These are phyloP conservation scores for Dothideomycetes sp. DNA, from an alignment of 2,329 filamentous ascomycete genomes.

Conservation along the genomic window DNA sequence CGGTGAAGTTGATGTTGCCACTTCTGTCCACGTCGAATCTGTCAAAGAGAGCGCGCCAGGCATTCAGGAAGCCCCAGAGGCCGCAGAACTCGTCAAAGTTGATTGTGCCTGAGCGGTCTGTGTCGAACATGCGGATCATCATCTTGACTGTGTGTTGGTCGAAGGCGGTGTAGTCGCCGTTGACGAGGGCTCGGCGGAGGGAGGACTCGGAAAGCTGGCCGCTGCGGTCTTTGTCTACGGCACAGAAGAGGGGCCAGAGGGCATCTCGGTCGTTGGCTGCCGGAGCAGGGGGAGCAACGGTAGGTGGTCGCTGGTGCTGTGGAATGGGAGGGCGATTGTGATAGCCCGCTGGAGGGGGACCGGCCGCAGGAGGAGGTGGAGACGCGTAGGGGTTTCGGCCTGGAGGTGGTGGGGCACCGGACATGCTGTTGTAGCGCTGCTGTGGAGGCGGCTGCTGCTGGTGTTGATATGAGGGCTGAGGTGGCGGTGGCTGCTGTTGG, in stretches of 20 bases:
- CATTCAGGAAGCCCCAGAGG: conserved; percentile 88
- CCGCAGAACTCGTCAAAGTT: conserved; percentile 95
- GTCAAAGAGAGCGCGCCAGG: conserved; percentile 91
- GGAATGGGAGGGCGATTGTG: conserved; percentile 49
- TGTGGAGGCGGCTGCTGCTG: background rate
- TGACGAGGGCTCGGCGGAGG: conserved; percentile 81
- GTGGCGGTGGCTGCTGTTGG: conserved; percentile 9
- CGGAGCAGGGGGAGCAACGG: conserved; percentile 37
- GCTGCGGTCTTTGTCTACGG: conserved; percentile 75
- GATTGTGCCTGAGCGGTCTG: conserved; percentile 77
- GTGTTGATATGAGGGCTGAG: conserved; percentile 13
- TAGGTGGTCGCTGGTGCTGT: conserved; percentile 32
- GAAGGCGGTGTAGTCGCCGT: conserved; percentile 91
- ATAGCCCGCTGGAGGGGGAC: conserved; percentile 48
- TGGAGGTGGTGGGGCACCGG: conserved; percentile 10
- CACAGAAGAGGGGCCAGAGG: conserved; percentile 75
- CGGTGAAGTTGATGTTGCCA: conserved; percentile 73
- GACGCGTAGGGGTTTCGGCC: conserved; percentile 25
- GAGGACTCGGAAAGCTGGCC: conserved; percentile 79
- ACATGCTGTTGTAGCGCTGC: conserved; percentile 2
- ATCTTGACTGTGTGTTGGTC: conserved; percentile 89
- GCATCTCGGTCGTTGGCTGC: conserved; percentile 56
- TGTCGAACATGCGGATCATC: conserved; percentile 99
- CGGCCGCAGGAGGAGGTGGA: conserved; percentile 38
- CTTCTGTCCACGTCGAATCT: conserved; percentile 81